A percentile compares a stretch with the other conserved stretches of the same genome.
Conservation (phyloP, 164 flowering plant genomes). For the Euptelea pleiosperma region DNA sequence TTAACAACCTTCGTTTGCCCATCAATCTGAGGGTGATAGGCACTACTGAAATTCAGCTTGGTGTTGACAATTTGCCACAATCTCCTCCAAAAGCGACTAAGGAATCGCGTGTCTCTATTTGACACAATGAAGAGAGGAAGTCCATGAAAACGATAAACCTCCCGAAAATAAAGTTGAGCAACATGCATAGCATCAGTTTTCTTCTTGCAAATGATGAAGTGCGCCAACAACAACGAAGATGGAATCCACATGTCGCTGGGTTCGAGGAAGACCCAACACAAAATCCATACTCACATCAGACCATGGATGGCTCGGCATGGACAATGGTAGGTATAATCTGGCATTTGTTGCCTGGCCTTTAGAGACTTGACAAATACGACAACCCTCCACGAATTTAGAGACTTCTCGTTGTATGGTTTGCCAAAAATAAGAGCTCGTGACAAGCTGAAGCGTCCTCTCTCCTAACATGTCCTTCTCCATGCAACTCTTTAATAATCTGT, state of each 20-base stretch:
- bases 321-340: background rate
- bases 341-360: background rate
- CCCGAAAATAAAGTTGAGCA: background rate
- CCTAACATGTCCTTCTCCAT: background rate
- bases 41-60: background rate
- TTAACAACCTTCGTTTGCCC: no score
- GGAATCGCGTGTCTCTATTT: background rate
- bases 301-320: background rate
- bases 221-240: background rate
- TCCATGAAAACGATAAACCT: background rate
- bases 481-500: background rate
- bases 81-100: background rate
- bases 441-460: background rate
- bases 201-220: background rate
- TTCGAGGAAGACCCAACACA: background rate
- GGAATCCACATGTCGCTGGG: background rate
- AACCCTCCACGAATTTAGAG: no score
- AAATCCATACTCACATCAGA: background rate
- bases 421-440: no score
- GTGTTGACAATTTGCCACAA: background rate
- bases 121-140: background rate
- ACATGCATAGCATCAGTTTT: background rate
- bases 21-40: no score
- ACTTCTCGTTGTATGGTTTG: no score
- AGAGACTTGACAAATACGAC: no score